Evolutionary conservation across 495 filamentous ascomycete species (phyloP).

Genomic region (Aspergillus sparsus): DNA sequence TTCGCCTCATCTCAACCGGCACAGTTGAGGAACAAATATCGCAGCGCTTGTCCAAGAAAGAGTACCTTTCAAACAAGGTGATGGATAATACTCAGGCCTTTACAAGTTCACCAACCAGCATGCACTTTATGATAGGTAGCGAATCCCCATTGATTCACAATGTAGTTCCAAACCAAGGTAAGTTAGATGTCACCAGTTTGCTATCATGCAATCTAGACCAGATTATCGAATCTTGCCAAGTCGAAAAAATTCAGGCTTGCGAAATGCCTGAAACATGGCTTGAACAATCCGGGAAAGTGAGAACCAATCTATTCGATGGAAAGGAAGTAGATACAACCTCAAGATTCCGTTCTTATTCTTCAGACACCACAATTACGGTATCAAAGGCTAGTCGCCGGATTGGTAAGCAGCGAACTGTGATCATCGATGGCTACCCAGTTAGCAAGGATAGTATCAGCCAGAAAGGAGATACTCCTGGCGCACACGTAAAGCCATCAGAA

Average conservation of each 20-base stretch:
- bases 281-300: slow-evolving; percentile 57
- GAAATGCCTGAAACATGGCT: slow-evolving; percentile 51
- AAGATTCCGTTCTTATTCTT: slow-evolving; percentile 38
- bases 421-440: slow-evolving; percentile 61
- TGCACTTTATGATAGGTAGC: not conserved
- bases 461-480: slow-evolving; percentile 26
- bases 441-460: slow-evolving; percentile 56
- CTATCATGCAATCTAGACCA: not conserved
- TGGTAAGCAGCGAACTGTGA: slow-evolving; percentile 61
- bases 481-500: slow-evolving; percentile 46
- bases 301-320: slow-evolving; percentile 61
- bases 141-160: slow-evolving; percentile 11
- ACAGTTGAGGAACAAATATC: slow-evolving; percentile 67
- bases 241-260: not conserved
- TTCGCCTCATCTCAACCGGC: slow-evolving; percentile 59
- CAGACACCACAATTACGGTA: slow-evolving; percentile 26
- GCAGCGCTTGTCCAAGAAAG: slow-evolving; percentile 64
- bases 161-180: not conserved
- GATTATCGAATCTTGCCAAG: slow-evolving; percentile 6
- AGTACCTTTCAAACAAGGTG: slow-evolving; percentile 64
- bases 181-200: not conserved
- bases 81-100: slow-evolving; percentile 40
- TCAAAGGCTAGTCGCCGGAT: slow-evolving; percentile 37
- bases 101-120: not conserved
- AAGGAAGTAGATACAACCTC: slow-evolving; percentile 23